Conservation (phyloP, 2,329 filamentous ascomycete genomes). For the Fusarium siculi region DNA sequence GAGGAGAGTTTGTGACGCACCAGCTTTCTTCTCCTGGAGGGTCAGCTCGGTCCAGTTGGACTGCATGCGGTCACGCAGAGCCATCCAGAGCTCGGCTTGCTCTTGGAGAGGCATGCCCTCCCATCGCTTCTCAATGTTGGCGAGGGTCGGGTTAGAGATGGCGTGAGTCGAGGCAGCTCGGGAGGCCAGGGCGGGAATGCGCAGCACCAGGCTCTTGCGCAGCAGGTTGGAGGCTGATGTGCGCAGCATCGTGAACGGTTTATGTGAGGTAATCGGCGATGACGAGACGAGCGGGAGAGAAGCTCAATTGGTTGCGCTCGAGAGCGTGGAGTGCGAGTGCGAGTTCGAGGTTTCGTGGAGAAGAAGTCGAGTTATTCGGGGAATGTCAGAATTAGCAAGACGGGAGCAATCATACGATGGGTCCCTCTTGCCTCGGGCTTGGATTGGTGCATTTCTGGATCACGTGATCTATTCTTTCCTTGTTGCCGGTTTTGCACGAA, state of each 20-base stretch:
- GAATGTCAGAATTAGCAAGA: conserved; percentile 34
- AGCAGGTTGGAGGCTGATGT: conserved; percentile 63
- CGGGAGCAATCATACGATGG: conserved; percentile 47
- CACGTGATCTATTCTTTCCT: conserved; percentile 15
- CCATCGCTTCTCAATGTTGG: conserved; percentile 99
- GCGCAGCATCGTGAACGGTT: conserved; percentile 62
- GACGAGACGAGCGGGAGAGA: conserved; percentile 12
- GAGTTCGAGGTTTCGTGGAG: conserved; percentile 36
- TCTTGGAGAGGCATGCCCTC: conserved; percentile 97
- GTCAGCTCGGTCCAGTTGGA: conserved; percentile 95
- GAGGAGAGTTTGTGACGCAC: conserved; percentile 68
- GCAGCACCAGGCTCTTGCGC: conserved; percentile 60
- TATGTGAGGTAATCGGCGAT: conserved; percentile 28
- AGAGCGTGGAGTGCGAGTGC: conserved; percentile 38
- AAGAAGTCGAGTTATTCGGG: conserved; percentile 42
- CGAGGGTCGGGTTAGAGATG: conserved; percentile 96
- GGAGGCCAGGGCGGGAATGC: conserved; percentile 59
- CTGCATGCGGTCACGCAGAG: conserved; percentile 98
- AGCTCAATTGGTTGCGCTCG: conserved; percentile 51
- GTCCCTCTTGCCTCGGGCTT: conserved; percentile 20
- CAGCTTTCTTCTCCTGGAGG: conserved; percentile 97
- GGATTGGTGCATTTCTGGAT: conserved; percentile 11
- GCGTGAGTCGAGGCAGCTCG: conserved; percentile 80
- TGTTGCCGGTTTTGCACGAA: conserved; percentile 34
- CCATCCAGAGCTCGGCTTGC: conserved; percentile 99